These are phyloP conservation scores for Paracoccidioides brasiliensis DNA, from an alignment of 2,329 filamentous ascomycete genomes.

Conservation along the genomic window DNA sequence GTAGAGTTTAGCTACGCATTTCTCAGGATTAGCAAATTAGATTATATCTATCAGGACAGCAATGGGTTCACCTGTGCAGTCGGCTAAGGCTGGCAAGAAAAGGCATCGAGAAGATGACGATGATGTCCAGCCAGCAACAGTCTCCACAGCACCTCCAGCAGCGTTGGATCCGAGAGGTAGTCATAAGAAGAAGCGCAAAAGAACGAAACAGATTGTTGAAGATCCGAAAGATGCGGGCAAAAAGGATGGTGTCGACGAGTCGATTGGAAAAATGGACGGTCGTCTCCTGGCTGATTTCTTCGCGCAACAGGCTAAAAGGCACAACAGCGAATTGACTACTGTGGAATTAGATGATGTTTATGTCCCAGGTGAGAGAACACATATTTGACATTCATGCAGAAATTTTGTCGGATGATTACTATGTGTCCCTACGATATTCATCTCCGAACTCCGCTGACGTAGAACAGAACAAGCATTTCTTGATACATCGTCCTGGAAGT, in stretches of 20 bases:
- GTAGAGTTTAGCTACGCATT: background rate
- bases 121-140: background rate
- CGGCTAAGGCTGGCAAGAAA: constrained; percentile 3
- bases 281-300: constrained; percentile 75
- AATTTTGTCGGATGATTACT: background rate
- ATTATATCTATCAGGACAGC: background rate
- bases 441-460: background rate
- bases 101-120: constrained; percentile 16
- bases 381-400: background rate
- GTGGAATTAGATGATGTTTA: constrained; percentile 76
- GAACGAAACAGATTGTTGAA: constrained; percentile 14
- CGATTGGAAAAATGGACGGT: constrained; percentile 71
- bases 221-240: constrained; percentile 37
- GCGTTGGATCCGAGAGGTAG: constrained; percentile 4
- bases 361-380: constrained; percentile 50
- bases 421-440: background rate
- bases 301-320: constrained; percentile 62
- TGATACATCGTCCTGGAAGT: constrained; percentile 65
- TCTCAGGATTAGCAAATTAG: background rate
- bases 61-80: background rate
- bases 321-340: constrained; percentile 65
- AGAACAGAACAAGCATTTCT: constrained; percentile 54
- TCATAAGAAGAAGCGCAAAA: constrained; percentile 20
- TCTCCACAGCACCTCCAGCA: background rate
- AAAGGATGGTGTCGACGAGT: constrained; percentile 63